Evolutionary conservation across 768 basidiomycete species (phyloP).

Genomic region (Mycena indigotica): DNA sequence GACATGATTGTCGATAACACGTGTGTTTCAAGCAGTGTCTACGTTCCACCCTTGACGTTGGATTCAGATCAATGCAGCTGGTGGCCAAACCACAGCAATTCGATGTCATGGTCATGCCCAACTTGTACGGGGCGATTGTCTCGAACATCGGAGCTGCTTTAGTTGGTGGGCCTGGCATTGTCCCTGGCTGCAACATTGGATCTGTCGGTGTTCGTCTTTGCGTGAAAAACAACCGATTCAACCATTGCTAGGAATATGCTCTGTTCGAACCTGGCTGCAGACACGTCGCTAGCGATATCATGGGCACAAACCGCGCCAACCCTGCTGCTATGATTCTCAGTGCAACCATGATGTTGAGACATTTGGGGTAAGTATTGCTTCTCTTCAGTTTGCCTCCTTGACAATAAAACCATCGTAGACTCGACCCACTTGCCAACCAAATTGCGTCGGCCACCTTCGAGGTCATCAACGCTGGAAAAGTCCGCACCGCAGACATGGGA

Average conservation of each 20-base stretch:
- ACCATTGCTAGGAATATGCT: slow-evolving; percentile 76
- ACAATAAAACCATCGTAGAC: slow-evolving; percentile 45
- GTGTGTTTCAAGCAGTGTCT: slow-evolving; percentile 55
- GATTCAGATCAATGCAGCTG: slow-evolving; percentile 92
- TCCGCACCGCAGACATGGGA: slow-evolving; percentile 96
- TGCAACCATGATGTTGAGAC: slow-evolving; percentile 96
- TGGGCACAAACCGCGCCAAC: slow-evolving; percentile 95
- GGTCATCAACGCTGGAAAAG: slow-evolving; percentile 84
- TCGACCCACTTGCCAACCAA: slow-evolving; percentile 89
- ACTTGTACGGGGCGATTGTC: slow-evolving; percentile 94
- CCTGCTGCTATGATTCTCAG: slow-evolving; percentile 97
- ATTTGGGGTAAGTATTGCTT: slow-evolving; percentile 72
- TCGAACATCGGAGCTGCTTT: slow-evolving; percentile 99
- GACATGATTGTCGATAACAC: slow-evolving; percentile 99
- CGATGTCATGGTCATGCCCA: slow-evolving; percentile 99
- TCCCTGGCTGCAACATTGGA: slow-evolving; percentile 97
- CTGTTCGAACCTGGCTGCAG: slow-evolving; percentile 99
- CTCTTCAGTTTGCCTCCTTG: slow-evolving; percentile 6
- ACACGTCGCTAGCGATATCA: slow-evolving; percentile 92
- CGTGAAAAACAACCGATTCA: slow-evolving; percentile 2
- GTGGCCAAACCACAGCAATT: slow-evolving; percentile 95
- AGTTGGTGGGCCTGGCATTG: slow-evolving; percentile 96
- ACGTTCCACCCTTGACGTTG: slow-evolving; percentile 2
- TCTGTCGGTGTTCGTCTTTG: slow-evolving; percentile 50
- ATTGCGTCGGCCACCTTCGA: slow-evolving; percentile 93